Evolutionary conservation across 2,329 filamentous ascomycete genomes (phyloP), one percentile per base, ranked within the genome.

Genomic region (Epichloe hybrida): DNA sequence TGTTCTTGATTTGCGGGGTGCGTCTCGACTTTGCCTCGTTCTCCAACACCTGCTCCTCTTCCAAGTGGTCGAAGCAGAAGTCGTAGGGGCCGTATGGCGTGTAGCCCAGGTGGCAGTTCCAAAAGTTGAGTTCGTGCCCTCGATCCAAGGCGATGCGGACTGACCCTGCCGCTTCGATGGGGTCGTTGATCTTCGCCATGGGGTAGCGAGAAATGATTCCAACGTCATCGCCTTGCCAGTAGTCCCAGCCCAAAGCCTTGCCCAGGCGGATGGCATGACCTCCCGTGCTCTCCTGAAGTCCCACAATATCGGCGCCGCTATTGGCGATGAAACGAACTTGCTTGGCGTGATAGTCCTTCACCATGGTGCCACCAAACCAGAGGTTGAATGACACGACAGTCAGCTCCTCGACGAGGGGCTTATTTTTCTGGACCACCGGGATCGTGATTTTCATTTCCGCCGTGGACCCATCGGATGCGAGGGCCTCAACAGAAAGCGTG

Each of bases 11-110:
- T 52, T 72, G 66, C 15, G 59, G 60, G 2, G 66, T 67, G 8
- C 69, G 68, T 1, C 65, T 62, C 0, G 68, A 71, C 41, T 63
- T 37, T 5, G 52, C 58, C 52, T 71, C 69, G 7, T 62, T 57
- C 50, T 61, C 48, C 2, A 69, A 53, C 3, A 71, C 65, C 45
- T 61, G 49, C 1, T 66, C 64, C 3, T 61, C 53, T 2, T 58
- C 55, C 59, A 64, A 62, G 15, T 64, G 57, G 40, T 66, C 58
- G 43, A 64, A 71, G 61, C 69, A 72, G 51, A 69, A 67, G 46
- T 69, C 69, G 52, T 72, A 71, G 0, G 69, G 69, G 0, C 69
- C 69, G 43, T 72, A 72, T 0, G 69, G 69, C 21, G 59, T 56
- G 41, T 63, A 65, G 2, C 63, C 67, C 17, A 70, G 50, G 50